These are phyloP conservation scores for Fraxinus floribunda DNA, from an alignment of 305 asterid genomes.

Conservation along the genomic window DNA sequence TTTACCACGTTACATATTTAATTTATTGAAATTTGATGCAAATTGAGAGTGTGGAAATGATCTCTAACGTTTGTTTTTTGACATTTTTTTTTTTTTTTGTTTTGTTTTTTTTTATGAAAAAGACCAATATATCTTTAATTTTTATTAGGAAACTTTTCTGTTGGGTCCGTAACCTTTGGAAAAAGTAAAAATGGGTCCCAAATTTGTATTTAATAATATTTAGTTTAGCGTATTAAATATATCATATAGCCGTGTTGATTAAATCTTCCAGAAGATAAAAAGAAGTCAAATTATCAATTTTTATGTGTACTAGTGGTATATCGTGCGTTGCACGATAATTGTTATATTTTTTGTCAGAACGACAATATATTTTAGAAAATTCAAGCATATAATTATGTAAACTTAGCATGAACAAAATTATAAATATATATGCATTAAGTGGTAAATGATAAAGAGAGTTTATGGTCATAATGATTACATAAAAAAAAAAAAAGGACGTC, in stretches of 20 bases:
- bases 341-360: no score
- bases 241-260: background rate
- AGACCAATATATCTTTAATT: background rate
- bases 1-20: background rate
- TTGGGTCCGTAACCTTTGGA: background rate
- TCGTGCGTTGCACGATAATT: no score
- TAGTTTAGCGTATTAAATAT: background rate
- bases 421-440: no score
- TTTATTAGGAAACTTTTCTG: background rate
- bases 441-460: no score
- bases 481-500: no score
- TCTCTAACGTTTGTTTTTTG: background rate
- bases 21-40: background rate
- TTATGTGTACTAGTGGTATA: background rate
- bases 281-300: background rate
- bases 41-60: background rate
- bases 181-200: background rate
- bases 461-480: no score
- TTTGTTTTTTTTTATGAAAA: no score
- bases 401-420: no score
- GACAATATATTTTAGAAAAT: no score
- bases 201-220: background rate
- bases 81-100: background rate
- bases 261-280: background rate
- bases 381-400: no score